phyloP scores from a whole-genome alignment of 352 stramenopile genomes.

The Pythium insidiosum region DNA sequence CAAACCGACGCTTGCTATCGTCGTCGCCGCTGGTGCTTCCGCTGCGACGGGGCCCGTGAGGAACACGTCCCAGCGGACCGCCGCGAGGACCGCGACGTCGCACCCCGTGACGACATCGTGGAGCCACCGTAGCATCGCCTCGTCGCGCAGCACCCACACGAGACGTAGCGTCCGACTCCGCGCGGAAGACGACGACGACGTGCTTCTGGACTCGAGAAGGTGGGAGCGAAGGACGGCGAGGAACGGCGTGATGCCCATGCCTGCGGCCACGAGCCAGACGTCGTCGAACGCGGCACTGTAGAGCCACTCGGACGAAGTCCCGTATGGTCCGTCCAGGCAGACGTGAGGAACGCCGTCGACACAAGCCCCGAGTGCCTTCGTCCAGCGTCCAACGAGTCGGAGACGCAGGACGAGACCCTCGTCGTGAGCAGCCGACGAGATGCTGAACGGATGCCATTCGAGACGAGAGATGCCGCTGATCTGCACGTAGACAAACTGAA shows the following conservation, averaged over 20 bases:
- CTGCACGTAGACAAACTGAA: constrained; percentile 58
- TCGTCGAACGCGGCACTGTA: constrained; percentile 20
- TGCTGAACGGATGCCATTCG: constrained; percentile 80
- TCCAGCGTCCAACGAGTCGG: constrained; percentile 37
- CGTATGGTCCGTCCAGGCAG: constrained; percentile 26
- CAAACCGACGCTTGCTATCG: too few relatives aligned
- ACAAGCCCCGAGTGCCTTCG: constrained; percentile 4
- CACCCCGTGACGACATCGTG: too few relatives aligned
- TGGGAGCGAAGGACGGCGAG: constrained; percentile 34
- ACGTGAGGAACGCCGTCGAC: neutral
- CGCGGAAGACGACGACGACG: too few relatives aligned
- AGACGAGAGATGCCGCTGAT: constrained; percentile 34
- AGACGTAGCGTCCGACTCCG: too few relatives aligned
- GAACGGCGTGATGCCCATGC: constrained; percentile 35
- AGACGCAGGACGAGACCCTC: constrained; percentile 31
- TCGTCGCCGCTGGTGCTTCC: too few relatives aligned
- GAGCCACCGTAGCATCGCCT: too few relatives aligned
- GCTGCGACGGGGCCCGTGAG: too few relatives aligned
- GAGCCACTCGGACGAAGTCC: constrained; percentile 14
- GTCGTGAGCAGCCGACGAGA: constrained; percentile 45
- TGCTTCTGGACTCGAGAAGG: constrained; percentile 25
- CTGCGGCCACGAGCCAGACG: constrained; percentile 23
- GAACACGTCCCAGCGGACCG: too few relatives aligned
- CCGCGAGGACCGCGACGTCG: too few relatives aligned
- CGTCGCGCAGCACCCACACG: too few relatives aligned